phyloP scores from a whole-genome alignment of 2,329 filamentous ascomycete genomes.

The Amauroascus verrucosus region DNA sequence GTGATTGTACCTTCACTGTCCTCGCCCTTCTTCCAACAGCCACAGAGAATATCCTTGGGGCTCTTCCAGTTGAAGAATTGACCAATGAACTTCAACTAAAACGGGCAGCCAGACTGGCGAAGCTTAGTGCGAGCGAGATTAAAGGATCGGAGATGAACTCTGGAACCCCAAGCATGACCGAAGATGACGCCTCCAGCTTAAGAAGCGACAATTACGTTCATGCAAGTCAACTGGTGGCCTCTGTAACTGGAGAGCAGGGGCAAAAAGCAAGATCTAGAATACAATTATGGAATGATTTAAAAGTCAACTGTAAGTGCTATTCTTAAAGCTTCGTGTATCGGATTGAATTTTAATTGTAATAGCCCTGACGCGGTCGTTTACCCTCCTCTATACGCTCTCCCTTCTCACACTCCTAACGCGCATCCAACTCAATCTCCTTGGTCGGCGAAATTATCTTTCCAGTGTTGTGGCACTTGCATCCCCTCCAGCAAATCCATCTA shows the following conservation, averaged over 20 bases:
- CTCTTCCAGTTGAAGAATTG: constrained; percentile 83
- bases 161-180: constrained; percentile 57
- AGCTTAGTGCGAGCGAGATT: constrained; percentile 46
- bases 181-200: constrained; percentile 73
- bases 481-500: constrained; percentile 56
- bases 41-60: constrained; percentile 76
- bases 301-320: constrained; percentile 69
- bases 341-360: constrained; percentile 8
- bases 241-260: constrained; percentile 41
- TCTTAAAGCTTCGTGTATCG: background rate
- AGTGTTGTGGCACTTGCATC: constrained; percentile 87
- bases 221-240: constrained; percentile 61
- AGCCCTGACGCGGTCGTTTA: constrained; percentile 87
- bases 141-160: constrained; percentile 49
- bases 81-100: constrained; percentile 91
- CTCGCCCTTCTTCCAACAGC: constrained; percentile 89
- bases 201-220: constrained; percentile 76
- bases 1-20: constrained; percentile 96
- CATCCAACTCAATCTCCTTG: constrained; percentile 93
- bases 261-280: constrained; percentile 63
- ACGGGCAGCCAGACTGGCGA: constrained; percentile 62
- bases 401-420: constrained; percentile 85
- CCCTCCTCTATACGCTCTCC: constrained; percentile 79
- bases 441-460: constrained; percentile 87
- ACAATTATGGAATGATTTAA: constrained; percentile 94